Evolutionary conservation across 2,329 filamentous ascomycete genomes (phyloP).

Genomic region (Chaetomium olivaceum): DNA sequence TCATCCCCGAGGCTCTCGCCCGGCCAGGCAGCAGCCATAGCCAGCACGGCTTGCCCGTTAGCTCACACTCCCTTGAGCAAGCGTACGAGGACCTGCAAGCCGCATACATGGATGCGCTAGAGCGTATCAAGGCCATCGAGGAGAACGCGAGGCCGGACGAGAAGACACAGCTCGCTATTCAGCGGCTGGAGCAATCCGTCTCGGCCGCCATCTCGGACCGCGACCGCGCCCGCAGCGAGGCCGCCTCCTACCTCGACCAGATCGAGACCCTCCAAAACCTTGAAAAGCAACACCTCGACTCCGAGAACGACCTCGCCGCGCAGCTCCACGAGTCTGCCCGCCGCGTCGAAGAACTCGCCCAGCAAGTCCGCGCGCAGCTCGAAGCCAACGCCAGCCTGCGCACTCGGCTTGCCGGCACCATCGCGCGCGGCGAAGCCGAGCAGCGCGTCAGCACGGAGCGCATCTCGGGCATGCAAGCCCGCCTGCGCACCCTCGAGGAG

Average conservation of each 20-base stretch:
- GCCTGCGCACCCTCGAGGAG: slow-evolving; percentile 80
- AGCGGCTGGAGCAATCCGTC: slow-evolving; percentile 67
- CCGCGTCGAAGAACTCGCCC: slow-evolving; percentile 76
- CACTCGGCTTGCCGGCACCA: slow-evolving; percentile 73
- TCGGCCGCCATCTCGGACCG: slow-evolving; percentile 69
- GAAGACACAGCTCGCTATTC: slow-evolving; percentile 62
- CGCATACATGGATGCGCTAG: slow-evolving; percentile 66
- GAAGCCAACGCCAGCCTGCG: slow-evolving; percentile 75
- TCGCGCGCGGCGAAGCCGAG: slow-evolving; percentile 79
- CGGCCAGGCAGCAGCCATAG: slow-evolving; percentile 44
- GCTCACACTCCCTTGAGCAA: slow-evolving; percentile 69
- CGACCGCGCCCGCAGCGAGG: slow-evolving; percentile 69
- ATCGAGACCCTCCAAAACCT: slow-evolving; percentile 58
- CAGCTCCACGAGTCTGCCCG: slow-evolving; percentile 73
- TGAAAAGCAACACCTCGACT: slow-evolving; percentile 58
- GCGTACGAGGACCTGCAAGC: slow-evolving; percentile 75
- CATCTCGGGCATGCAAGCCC: slow-evolving; percentile 80
- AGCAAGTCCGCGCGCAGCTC: slow-evolving; percentile 78
- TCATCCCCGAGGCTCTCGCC: slow-evolving; percentile 63
- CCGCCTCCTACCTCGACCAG: slow-evolving; percentile 60
- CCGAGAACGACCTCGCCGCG: slow-evolving; percentile 64
- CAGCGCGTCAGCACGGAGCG: slow-evolving; percentile 77
- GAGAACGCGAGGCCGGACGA: slow-evolving; percentile 47
- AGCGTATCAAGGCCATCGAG: slow-evolving; percentile 67
- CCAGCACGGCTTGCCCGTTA: slow-evolving; percentile 50